These are phyloP conservation scores for Ceratonia siliqua DNA, from an alignment of 306 rosid species.

Conservation along the genomic window DNA sequence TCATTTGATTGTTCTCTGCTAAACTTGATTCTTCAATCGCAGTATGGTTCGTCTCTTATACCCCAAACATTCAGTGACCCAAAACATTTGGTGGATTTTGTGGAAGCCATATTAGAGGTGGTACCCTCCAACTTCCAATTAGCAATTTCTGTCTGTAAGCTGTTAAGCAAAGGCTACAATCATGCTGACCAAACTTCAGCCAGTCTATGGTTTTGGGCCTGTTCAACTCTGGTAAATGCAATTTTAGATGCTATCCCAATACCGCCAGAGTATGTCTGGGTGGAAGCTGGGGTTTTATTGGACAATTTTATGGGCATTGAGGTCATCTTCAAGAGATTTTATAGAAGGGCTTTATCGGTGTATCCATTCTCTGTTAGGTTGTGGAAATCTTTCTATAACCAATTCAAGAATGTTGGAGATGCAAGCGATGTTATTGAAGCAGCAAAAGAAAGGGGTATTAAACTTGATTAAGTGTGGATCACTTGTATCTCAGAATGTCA, in stretches of 20 bases:
- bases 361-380: slow-evolving; percentile 77
- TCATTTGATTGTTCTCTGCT: slow-evolving; percentile 66
- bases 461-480: slow-evolving; percentile 38
- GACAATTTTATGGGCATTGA: slow-evolving; percentile 52
- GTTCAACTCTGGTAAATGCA: slow-evolving; percentile 72
- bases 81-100: slow-evolving; percentile 80
- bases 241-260: slow-evolving; percentile 72
- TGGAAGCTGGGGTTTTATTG: slow-evolving; percentile 71
- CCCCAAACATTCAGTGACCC: slow-evolving; percentile 55
- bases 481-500: slow-evolving; percentile 14
- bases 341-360: slow-evolving; percentile 61
- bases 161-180: slow-evolving; percentile 43
- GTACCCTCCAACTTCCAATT: slow-evolving; percentile 75
- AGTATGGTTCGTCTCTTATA: slow-evolving; percentile 79
- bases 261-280: slow-evolving; percentile 84
- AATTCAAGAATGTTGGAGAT: slow-evolving; percentile 45
- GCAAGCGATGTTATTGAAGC: slow-evolving; percentile 51
- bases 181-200: slow-evolving; percentile 44
- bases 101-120: slow-evolving; percentile 71
- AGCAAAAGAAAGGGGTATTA: slow-evolving; percentile 73
- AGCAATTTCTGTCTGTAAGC: slow-evolving; percentile 67
- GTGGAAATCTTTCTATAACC: slow-evolving; percentile 61
- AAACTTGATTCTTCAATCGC: slow-evolving; percentile 68
- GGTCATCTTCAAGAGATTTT: slow-evolving; percentile 61
- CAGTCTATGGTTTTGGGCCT: slow-evolving; percentile 80